Evolutionary conservation across 768 basidiomycete genomes (phyloP).

Genomic region (Lentinula edodes): DNA sequence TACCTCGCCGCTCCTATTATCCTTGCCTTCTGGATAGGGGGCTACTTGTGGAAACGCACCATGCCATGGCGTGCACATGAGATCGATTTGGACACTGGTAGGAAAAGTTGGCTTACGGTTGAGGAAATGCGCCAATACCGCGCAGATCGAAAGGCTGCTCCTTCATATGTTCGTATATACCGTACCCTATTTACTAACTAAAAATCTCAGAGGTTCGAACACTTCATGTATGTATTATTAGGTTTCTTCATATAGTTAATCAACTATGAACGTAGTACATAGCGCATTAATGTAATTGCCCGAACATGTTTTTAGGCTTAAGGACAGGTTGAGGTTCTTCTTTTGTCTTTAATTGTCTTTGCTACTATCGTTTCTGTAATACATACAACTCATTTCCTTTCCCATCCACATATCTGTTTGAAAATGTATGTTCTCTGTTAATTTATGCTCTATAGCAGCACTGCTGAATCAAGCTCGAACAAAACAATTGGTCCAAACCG

Average conservation of each 20-base stretch:
- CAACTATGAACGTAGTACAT: background rate
- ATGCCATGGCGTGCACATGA: slow-evolving; percentile 29
- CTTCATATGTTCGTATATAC: slow-evolving; percentile 5
- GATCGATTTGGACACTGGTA: slow-evolving; percentile 32
- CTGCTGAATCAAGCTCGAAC: too few species aligned
- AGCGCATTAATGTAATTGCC: too few species aligned
- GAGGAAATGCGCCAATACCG: slow-evolving; percentile 9
- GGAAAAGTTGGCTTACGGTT: slow-evolving; percentile 10
- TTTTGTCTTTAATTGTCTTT: too few species aligned
- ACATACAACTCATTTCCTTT: too few species aligned
- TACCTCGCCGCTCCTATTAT: slow-evolving; percentile 33
- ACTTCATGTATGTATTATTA: background rate
- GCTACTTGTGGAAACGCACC: slow-evolving; percentile 35
- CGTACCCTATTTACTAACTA: slow-evolving; percentile 5
- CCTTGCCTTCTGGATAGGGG: slow-evolving; percentile 31
- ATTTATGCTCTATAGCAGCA: too few species aligned
- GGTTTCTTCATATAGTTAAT: background rate
- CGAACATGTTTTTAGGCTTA: too few species aligned
- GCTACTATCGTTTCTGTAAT: too few species aligned
- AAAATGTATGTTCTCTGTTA: too few species aligned
- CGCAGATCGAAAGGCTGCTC: slow-evolving; percentile 3
- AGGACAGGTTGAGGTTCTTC: too few species aligned
- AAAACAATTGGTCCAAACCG: too few species aligned
- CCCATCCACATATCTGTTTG: too few species aligned
- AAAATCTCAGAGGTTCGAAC: background rate